A percentile compares a stretch with the other conserved stretches of the same genome.
Evolutionary conservation across 768 basidiomycete genomes (phyloP).

Genomic region (Mycena galopus): DNA sequence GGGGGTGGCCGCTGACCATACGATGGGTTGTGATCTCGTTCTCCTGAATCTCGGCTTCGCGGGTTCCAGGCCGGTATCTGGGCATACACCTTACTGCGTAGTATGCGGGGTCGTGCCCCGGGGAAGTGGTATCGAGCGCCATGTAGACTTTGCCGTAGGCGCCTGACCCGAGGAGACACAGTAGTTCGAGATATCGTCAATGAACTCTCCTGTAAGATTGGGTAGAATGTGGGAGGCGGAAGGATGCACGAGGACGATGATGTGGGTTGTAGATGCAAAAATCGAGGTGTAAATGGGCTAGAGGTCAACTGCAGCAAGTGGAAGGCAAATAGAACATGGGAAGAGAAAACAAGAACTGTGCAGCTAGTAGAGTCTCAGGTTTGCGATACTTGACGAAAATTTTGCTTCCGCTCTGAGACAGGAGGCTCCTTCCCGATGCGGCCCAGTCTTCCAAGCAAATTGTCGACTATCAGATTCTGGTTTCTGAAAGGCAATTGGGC

Average conservation of each 20-base stretch:
- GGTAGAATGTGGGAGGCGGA: neutral
- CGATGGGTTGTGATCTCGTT: too few species aligned
- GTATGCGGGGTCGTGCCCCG: neutral
- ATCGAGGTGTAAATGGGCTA: neutral
- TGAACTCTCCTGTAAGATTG: slow-evolving; percentile 36
- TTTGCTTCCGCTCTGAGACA: slow-evolving; percentile 13
- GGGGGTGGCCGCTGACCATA: too few species aligned
- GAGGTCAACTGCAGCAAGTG: slow-evolving; percentile 21
- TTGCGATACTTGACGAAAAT: neutral
- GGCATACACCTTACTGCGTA: slow-evolving; percentile 70
- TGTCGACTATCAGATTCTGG: too few species aligned
- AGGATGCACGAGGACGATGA: too few species aligned
- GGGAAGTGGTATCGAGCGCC: slow-evolving; percentile 24
- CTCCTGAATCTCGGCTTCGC: too few species aligned
- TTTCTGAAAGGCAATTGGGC: too few species aligned
- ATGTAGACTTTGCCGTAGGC: slow-evolving; percentile 39
- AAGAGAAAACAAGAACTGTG: neutral
- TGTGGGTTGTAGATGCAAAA: neutral
- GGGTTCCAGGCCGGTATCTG: too few species aligned
- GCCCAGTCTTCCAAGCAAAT: too few species aligned
- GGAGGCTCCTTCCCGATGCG: too few species aligned
- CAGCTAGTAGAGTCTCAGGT: neutral
- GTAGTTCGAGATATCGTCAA: slow-evolving; percentile 60
- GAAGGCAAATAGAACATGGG: slow-evolving; percentile 18
- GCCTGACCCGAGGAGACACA: too few species aligned